These are phyloP conservation scores for Annona cherimola DNA, from an alignment of 164 flowering plant species.

Conservation along the genomic window DNA sequence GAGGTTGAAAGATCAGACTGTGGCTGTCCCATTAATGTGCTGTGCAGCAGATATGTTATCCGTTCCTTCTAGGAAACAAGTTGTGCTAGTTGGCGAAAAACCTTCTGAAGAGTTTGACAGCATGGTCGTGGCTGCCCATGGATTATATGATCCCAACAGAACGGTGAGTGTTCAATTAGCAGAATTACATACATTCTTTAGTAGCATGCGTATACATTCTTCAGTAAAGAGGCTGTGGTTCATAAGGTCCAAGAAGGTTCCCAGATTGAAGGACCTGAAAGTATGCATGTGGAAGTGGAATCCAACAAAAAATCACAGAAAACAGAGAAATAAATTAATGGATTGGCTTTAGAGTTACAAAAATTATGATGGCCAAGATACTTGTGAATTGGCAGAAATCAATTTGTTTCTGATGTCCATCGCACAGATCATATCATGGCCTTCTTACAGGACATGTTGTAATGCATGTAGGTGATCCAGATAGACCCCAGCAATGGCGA, in stretches of 20 bases:
- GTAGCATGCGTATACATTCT: background rate
- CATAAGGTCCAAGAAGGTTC: background rate
- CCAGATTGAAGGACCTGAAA: background rate
- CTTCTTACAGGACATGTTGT: background rate
- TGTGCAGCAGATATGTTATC: slow-evolving; percentile 80
- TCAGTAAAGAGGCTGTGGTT: background rate
- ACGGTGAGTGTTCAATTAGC: slow-evolving; percentile 38
- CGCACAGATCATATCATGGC: background rate
- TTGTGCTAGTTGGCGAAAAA: slow-evolving; percentile 72
- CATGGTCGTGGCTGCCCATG: slow-evolving; percentile 76
- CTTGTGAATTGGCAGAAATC: background rate
- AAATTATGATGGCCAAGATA: background rate
- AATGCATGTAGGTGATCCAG: slow-evolving; percentile 64
- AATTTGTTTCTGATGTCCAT: background rate
- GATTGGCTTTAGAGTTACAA: too few relatives aligned
- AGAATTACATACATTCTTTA: background rate
- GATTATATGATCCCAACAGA: slow-evolving; percentile 65
- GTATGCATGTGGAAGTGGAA: background rate
- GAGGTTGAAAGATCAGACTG: slow-evolving; percentile 59
- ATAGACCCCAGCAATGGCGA: slow-evolving; percentile 54
- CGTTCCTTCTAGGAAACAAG: slow-evolving; percentile 67
- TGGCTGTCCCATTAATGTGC: slow-evolving; percentile 93
- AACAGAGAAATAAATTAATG: too few relatives aligned
- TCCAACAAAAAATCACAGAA: background rate
- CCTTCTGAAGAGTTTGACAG: slow-evolving; percentile 38